phyloP scores from a whole-genome alignment of 2,329 filamentous ascomycete species.

The Massarina eburnea region DNA sequence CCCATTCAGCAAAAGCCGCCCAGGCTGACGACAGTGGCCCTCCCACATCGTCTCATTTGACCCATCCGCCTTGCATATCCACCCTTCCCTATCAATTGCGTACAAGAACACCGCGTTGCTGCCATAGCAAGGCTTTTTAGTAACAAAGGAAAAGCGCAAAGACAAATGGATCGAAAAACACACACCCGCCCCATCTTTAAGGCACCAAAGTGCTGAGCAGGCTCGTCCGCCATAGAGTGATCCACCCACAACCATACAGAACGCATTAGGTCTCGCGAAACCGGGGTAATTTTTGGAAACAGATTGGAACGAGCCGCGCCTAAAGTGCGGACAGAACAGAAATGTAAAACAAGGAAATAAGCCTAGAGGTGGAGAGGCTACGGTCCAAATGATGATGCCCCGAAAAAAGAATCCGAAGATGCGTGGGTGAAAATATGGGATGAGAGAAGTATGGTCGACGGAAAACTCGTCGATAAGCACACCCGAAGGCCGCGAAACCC shows the following conservation, averaged over 20 bases:
- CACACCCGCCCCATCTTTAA: not conserved
- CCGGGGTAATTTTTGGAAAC: not conserved
- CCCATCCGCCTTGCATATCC: not conserved
- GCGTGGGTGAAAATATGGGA: slow-evolving; percentile 9
- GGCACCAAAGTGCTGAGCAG: not conserved
- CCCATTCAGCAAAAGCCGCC: not conserved
- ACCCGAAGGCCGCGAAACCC: slow-evolving; percentile 20
- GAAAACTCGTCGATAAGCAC: slow-evolving; percentile 10
- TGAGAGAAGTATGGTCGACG: not conserved
- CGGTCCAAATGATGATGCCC: slow-evolving; percentile 1
- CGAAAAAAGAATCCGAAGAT: slow-evolving; percentile 3
- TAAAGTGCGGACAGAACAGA: not conserved
- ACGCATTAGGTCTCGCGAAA: not conserved
- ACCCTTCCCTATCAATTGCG: no score
- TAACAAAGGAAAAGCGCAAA: not conserved
- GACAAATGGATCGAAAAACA: not conserved
- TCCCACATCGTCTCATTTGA: no score
- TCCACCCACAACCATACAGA: not conserved
- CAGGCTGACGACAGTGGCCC: not conserved
- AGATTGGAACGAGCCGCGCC: not conserved
- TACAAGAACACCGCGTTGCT: no score
- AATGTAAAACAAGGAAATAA: not conserved
- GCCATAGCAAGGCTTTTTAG: no score
- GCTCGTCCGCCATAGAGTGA: not conserved
- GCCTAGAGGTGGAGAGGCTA: not conserved